Percentiles rank a stretch among this genome's conserved stretches.
Evolutionary conservation across 2,329 filamentous ascomycete genomes (phyloP).

Genomic region (Cyanodermella asteris): DNA sequence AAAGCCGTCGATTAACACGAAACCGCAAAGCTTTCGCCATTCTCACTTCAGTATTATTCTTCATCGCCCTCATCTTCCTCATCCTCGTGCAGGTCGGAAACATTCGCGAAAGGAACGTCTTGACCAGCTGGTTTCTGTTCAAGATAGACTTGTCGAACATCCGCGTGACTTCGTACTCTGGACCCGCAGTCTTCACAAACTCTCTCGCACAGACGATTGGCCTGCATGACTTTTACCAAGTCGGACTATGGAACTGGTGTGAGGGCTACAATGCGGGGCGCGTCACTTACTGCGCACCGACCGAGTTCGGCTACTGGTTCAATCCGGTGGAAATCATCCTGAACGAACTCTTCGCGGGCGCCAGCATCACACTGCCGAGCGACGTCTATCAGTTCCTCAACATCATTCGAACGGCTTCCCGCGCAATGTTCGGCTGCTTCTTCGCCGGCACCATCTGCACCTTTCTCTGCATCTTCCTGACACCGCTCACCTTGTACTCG

Average conservation of each 20-base stretch:
- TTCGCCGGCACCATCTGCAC: conserved; percentile 47
- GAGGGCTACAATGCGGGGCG: conserved; percentile 60
- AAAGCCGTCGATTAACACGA: conserved; percentile 13
- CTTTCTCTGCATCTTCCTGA: conserved; percentile 48
- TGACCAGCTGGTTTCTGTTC: conserved; percentile 61
- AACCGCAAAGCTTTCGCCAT: conserved; percentile 35
- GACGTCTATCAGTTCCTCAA: conserved; percentile 51
- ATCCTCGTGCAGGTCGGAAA: conserved; percentile 65
- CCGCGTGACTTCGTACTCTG: conserved; percentile 48
- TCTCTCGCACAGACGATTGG: conserved; percentile 70
- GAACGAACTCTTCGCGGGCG: conserved; percentile 58
- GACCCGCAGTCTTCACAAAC: conserved; percentile 60
- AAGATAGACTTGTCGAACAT: conserved; percentile 65
- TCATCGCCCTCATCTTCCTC: conserved; percentile 55
- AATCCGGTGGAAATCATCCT: conserved; percentile 68
- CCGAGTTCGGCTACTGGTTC: conserved; percentile 63
- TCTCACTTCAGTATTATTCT: conserved; percentile 45
- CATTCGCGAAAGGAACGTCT: conserved; percentile 34
- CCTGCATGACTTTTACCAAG: conserved; percentile 83
- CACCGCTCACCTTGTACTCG: conserved; percentile 28
- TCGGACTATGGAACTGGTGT: conserved; percentile 82
- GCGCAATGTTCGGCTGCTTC: conserved; percentile 82
- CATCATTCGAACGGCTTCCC: conserved; percentile 51
- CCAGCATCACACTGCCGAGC: conserved; percentile 56
- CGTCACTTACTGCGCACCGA: conserved; percentile 53